Evolutionary conservation across 495 filamentous ascomycete species (phyloP).

Genomic region (Aspergillus funiculosus): DNA sequence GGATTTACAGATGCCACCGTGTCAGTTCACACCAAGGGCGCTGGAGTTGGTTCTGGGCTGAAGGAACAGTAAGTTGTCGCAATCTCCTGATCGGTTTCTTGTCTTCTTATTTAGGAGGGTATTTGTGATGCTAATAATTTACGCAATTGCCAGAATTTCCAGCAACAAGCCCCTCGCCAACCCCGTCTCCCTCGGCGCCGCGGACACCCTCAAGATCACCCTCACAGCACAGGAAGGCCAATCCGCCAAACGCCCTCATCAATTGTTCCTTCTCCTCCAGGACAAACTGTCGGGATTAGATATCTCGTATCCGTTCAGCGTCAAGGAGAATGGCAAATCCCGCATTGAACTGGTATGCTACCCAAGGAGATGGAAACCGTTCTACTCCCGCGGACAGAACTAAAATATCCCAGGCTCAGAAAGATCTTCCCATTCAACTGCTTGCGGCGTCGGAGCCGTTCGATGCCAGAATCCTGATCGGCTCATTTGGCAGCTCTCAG

Average conservation of each 20-base stretch:
- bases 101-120: too few relatives aligned
- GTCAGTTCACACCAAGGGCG: slow-evolving; percentile 65
- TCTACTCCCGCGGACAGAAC: slow-evolving; percentile 4
- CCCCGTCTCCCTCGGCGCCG: slow-evolving; percentile 56
- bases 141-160: slow-evolving; percentile 49
- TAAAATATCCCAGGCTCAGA: slow-evolving; percentile 60
- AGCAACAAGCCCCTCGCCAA: slow-evolving; percentile 57
- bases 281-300: slow-evolving; percentile 76
- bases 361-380: slow-evolving; percentile 28
- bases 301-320: slow-evolving; percentile 76
- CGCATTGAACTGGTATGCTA: slow-evolving; percentile 77
- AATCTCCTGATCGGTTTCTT: too few relatives aligned
- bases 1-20: slow-evolving; percentile 80
- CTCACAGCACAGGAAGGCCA: slow-evolving; percentile 75
- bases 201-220: slow-evolving; percentile 74
- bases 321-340: slow-evolving; percentile 84
- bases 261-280: slow-evolving; percentile 80
- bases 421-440: slow-evolving; percentile 83
- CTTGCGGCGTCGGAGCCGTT: slow-evolving; percentile 60
- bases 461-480: slow-evolving; percentile 73
- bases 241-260: slow-evolving; percentile 78
- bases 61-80: slow-evolving; percentile 69
- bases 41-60: slow-evolving; percentile 53
- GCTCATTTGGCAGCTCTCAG: slow-evolving; percentile 72
- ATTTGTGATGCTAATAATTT: too few relatives aligned